A percentile compares a stretch with the other conserved stretches of the same genome.
Conservation (phyloP, 257 asterid species). For the Avicennia marina region DNA sequence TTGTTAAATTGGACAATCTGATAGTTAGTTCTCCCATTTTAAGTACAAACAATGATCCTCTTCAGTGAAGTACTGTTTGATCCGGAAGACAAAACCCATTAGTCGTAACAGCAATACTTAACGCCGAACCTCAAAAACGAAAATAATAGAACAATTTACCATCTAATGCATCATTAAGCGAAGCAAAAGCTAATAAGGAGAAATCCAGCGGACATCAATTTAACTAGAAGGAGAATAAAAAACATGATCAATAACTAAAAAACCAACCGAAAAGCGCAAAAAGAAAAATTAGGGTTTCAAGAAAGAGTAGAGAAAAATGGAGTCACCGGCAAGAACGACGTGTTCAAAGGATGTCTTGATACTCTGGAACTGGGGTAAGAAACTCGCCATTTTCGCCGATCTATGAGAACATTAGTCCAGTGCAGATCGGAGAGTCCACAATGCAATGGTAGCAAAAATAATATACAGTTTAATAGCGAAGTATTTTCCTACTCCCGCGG, state of each 20-base stretch:
- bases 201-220: neutral
- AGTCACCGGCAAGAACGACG: slow-evolving; percentile 77
- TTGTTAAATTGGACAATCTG: no score
- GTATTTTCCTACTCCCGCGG: slow-evolving; percentile 16
- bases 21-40: no score
- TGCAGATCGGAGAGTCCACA: slow-evolving; percentile 34
- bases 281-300: slow-evolving; percentile 1
- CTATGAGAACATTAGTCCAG: slow-evolving; percentile 39
- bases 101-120: slow-evolving; percentile 11
- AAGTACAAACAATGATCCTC: neutral
- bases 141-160: neutral
- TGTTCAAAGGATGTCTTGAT: slow-evolving; percentile 77
- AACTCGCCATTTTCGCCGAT: slow-evolving; percentile 75
- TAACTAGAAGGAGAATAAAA: neutral
- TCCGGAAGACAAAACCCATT: slow-evolving; percentile 10
- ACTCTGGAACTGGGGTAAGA: slow-evolving; percentile 93
- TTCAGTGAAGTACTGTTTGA: neutral
- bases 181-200: neutral
- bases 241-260: neutral
- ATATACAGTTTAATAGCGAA: slow-evolving; percentile 2
- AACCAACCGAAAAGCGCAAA: slow-evolving; percentile 1
- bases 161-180: slow-evolving; percentile 4
- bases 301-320: neutral
- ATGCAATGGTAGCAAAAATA: neutral
- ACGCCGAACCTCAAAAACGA: neutral